Base-by-base conservation (phyloP, 768 basidiomycete species). In the Sarcomyxa edulis region DNA sequence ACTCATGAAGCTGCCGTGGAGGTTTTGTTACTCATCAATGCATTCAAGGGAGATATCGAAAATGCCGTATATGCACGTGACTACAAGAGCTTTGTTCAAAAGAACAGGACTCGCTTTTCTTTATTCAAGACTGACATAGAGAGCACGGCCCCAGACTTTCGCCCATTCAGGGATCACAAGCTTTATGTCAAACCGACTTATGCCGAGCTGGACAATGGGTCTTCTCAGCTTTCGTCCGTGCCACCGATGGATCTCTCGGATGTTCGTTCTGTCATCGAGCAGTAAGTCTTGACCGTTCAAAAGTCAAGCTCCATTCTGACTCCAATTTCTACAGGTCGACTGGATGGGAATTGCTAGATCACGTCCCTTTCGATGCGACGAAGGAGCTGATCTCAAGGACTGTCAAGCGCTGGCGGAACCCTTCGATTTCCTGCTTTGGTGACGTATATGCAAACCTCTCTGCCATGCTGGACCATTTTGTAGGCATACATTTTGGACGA, bases 1-100 rank as follows among this genome's bases (percentile, higher is more conserved):
- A 53, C 51, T 2, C 46, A 43, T 6, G 66, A 77, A 21, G 66
- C 75, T 0, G 54, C 65, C 3, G 62, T 67, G 2, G 72, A 76
- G 45, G 58, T 81, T 1, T 56, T 72, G 2, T 48, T 52, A 3
- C 62, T 64, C 7, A 56, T 79, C 27, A 68, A 56, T 0, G 48
- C 47, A 0, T 81, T 83, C 42, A 74, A 67, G 16, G 21, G 24
- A 8, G 42, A 45, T 15, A 24, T 67, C 36, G 35, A 44, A 1
- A 44, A 50, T 9, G 52, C 48, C 12, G 57, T 64, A 1, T 40
- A 50, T 15, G 40, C 45, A 7, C 36, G 33, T 10, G 35, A 46
- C 2, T 25, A 52, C 14, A 56, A 56, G 22, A 15, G 37, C 9
- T 50, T 65, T 14, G 55, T 59, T 9, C 65, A 64, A 38, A 37